Evolutionary conservation across 805 yeast genomes (phyloP), one percentile per base, ranked within the genome.

Genomic region (Metschnikowia reukaufii): DNA sequence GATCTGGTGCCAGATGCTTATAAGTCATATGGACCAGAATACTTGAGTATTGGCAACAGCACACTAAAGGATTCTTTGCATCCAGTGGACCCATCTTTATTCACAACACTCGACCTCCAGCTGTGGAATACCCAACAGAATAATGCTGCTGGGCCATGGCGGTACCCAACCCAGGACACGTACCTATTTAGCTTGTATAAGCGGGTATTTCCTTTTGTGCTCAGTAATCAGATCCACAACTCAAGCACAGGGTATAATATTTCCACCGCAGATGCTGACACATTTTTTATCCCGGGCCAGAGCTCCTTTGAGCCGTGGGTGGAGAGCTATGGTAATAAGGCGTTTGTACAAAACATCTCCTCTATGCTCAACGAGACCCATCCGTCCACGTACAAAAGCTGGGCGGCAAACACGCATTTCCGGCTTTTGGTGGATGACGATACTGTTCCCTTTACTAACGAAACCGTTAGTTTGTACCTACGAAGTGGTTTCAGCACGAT

Each of bases 401-500:
- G 51, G 34, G 49, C 44, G n/a, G 31, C 19, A 18, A 36, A 43
- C 7, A 44, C 63, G 3, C 61, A 58, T 29, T 72, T 70, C 49
- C 49, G 67, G 27, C 60, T 56, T 40, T 58, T 65, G 6, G 21
- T 58, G 7, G 83, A 83, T 52, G 51, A 63, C 23, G 55, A 60
- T 1, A 55, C 51, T 0, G 30, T 37, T 10, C 68, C 71, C 1
- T 84, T 78, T 57, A 63, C 76, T 0, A 52, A 66, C 13, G 49
- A 47, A 0, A 53, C 76, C 1, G 65, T 82, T 33, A 57, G 59
- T 33, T 53, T 65, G 2, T 71, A 72, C 36, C 60, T 82, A 4
- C 48, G 63, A 17, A 74, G 84, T 55, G 97, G 97, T 0, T 77
- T 69, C 44, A 74, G 87, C 0, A 89, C 96, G 0, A 73, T 88